Evolutionary conservation across 768 basidiomycete genomes (phyloP).

Genomic region (Boletus barrowsii): DNA sequence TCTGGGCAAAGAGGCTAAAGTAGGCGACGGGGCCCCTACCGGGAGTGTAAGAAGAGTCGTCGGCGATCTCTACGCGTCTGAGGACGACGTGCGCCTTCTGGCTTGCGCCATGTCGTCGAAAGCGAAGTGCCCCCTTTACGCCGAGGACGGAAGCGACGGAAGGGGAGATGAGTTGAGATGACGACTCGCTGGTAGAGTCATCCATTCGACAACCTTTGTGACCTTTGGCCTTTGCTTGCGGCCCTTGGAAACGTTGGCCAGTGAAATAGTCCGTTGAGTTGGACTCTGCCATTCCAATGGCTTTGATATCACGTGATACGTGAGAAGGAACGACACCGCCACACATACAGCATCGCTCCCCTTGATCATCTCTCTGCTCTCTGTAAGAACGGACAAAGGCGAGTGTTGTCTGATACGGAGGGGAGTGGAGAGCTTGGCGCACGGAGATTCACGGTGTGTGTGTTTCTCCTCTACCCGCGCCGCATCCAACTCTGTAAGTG

Average conservation of each 20-base stretch:
- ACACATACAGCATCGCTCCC: background rate
- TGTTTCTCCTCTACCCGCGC: too few relatives aligned
- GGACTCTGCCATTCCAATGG: background rate
- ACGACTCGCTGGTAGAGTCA: conserved; percentile 38
- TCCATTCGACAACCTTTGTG: conserved; percentile 29
- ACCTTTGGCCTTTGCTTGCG: conserved; percentile 11
- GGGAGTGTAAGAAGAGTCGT: conserved; percentile 43
- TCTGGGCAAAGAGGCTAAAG: conserved; percentile 66
- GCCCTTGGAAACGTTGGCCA: conserved; percentile 3
- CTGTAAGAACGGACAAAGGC: too few relatives aligned
- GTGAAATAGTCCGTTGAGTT: background rate
- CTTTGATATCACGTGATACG: conserved; percentile 20
- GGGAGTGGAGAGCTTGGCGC: too few relatives aligned
- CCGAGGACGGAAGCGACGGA: conserved; percentile 56
- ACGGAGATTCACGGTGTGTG: too few relatives aligned
- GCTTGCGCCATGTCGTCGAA: conserved; percentile 62
- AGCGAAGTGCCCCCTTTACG: conserved; percentile 58
- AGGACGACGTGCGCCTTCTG: conserved; percentile 69
- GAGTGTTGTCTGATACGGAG: too few relatives aligned
- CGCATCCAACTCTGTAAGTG: too few relatives aligned
- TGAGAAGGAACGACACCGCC: conserved; percentile 15
- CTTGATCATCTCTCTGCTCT: too few relatives aligned
- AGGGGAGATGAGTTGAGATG: conserved; percentile 25
- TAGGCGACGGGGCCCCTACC: conserved; percentile 41
- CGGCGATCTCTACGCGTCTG: conserved; percentile 53